Evolutionary conservation across 495 filamentous ascomycete species (phyloP).

Genomic region (Acidomyces sp.): DNA sequence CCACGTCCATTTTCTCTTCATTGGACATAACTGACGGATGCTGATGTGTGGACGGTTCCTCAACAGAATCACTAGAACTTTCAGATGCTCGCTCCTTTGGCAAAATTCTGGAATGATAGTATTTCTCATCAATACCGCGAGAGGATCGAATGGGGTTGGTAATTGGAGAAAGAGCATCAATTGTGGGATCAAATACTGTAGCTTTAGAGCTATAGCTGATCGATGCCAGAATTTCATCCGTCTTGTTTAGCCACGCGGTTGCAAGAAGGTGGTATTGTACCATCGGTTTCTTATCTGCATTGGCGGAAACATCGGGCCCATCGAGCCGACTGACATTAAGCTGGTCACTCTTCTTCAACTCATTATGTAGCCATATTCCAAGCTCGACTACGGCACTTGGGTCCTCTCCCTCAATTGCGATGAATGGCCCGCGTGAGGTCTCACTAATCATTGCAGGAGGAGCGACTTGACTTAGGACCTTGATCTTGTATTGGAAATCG

Average conservation of each 20-base stretch:
- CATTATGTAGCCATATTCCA: slow-evolving; percentile 46
- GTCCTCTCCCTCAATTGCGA: slow-evolving; percentile 69
- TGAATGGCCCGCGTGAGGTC: slow-evolving; percentile 55
- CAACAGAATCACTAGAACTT: slow-evolving; percentile 6
- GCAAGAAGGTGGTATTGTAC: slow-evolving; percentile 46
- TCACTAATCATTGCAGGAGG: slow-evolving; percentile 41
- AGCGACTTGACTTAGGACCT: slow-evolving; percentile 51
- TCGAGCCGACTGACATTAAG: slow-evolving; percentile 42
- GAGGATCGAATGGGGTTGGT: not conserved
- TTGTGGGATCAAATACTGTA: not conserved
- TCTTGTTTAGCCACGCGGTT: slow-evolving; percentile 57
- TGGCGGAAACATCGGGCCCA: slow-evolving; percentile 34
- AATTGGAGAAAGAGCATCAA: not conserved
- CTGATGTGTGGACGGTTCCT: not conserved
- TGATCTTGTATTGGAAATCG: slow-evolving; percentile 43
- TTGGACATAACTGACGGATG: not conserved
- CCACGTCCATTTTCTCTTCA: slow-evolving; percentile 12
- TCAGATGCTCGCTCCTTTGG: too few species aligned
- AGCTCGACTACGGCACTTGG: slow-evolving; percentile 39
- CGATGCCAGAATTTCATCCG: slow-evolving; percentile 40
- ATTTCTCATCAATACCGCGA: slow-evolving; percentile 3
- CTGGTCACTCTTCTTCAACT: slow-evolving; percentile 43
- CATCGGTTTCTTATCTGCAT: slow-evolving; percentile 22
- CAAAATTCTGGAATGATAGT: too few species aligned
- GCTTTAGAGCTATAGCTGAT: slow-evolving; percentile 33